These are phyloP conservation scores for Malus hybrid DNA, from an alignment of 331 rosid genomes.

Conservation along the genomic window DNA sequence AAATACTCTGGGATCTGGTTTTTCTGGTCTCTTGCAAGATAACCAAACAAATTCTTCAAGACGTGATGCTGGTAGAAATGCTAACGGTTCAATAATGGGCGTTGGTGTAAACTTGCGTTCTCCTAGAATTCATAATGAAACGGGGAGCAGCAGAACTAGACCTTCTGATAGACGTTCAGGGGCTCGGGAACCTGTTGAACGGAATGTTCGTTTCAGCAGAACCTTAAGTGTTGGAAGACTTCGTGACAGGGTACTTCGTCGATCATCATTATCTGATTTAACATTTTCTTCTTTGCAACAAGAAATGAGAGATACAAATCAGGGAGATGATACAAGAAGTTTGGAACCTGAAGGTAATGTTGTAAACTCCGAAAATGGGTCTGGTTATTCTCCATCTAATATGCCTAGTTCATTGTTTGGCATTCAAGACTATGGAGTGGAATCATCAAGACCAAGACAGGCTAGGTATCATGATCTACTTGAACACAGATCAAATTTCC, in stretches of 20 bases:
- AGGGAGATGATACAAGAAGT: slow-evolving; percentile 38
- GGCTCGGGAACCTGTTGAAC: slow-evolving; percentile 78
- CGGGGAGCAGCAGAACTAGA: slow-evolving; percentile 50
- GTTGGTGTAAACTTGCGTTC: slow-evolving; percentile 35
- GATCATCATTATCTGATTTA: slow-evolving; percentile 75
- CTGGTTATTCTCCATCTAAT: slow-evolving; percentile 44
- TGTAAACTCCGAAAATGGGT: slow-evolving; percentile 36
- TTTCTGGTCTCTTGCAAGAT: slow-evolving; percentile 24
- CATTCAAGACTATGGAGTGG: slow-evolving; percentile 68
- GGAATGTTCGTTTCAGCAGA: slow-evolving; percentile 88
- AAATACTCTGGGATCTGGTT: slow-evolving; percentile 22
- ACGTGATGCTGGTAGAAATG: slow-evolving; percentile 34
- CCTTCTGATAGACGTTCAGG: slow-evolving; percentile 51
- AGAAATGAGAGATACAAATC: slow-evolving; percentile 52
- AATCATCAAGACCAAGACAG: slow-evolving; percentile 70
- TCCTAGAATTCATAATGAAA: slow-evolving; percentile 38
- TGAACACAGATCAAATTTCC: slow-evolving; percentile 90
- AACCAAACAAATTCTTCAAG: slow-evolving; percentile 32
- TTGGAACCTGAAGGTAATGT: slow-evolving; percentile 28
- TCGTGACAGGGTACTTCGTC: slow-evolving; percentile 97
- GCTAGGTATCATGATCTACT: slow-evolving; percentile 84
- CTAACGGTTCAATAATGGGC: slow-evolving; percentile 31
- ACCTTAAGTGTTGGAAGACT: slow-evolving; percentile 98
- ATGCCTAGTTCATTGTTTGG: slow-evolving; percentile 53
- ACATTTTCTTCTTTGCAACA: slow-evolving; percentile 66